Percentiles rank a stretch among this genome's conserved stretches.
phyloP scores from a whole-genome alignment of 2,329 filamentous ascomycete species.

The Fusarium sp. region DNA sequence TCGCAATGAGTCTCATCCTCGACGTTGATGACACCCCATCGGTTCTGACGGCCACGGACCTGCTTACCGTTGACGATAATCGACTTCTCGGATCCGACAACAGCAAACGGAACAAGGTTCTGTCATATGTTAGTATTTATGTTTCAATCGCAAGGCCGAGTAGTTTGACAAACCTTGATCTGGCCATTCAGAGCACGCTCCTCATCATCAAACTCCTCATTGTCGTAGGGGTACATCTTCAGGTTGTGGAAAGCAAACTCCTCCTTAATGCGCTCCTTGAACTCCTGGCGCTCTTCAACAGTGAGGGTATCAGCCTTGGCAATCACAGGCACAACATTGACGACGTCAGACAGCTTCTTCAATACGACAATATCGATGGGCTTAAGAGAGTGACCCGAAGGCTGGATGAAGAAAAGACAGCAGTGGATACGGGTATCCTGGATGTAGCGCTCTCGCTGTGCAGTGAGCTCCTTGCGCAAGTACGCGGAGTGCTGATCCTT shows the following conservation, averaged over 20 bases:
- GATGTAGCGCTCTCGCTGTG: conserved; percentile 98
- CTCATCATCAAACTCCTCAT: conserved; percentile 98
- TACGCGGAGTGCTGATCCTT: conserved; percentile 99
- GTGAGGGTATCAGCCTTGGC: conserved; percentile 98
- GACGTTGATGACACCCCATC: conserved; percentile 99
- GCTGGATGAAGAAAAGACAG: conserved; percentile 99
- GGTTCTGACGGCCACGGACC: conserved; percentile 97
- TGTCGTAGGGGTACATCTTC: conserved; percentile 99
- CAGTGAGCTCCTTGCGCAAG: conserved; percentile 98
- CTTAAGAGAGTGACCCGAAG: conserved; percentile 97
- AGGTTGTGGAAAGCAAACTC: conserved; percentile 99
- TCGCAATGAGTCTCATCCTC: conserved; percentile 99
- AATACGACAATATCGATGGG: conserved; percentile 99
- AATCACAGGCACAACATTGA: conserved; percentile 99
- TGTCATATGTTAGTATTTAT: conserved; percentile 60
- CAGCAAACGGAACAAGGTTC: conserved; percentile 96
- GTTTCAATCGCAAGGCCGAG: not conserved
- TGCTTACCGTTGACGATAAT: conserved; percentile 98
- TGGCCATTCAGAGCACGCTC: conserved; percentile 92
- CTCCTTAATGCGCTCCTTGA: conserved; percentile 99
- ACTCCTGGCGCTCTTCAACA: conserved; percentile 91
- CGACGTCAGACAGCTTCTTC: conserved; percentile 99
- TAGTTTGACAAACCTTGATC: conserved; percentile 81
- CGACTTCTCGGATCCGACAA: conserved; percentile 97
- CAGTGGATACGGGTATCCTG: conserved; percentile 99